Percentiles rank a stretch among this genome's conserved stretches.
phyloP scores from a whole-genome alignment of 2,329 filamentous ascomycete species.

The Colletotrichum spinosum region DNA sequence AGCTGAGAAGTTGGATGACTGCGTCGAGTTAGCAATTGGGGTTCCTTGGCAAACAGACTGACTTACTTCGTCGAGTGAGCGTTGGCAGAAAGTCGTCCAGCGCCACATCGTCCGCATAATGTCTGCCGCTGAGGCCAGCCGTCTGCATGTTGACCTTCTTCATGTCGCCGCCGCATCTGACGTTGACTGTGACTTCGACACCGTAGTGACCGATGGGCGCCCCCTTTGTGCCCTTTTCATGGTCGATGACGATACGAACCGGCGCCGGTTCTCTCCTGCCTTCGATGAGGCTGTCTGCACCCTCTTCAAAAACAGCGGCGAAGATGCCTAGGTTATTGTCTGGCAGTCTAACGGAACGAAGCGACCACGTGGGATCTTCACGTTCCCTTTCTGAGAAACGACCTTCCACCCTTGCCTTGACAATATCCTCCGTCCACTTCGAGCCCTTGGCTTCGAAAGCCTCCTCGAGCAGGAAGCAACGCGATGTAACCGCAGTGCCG shows the following conservation, averaged over 20 bases:
- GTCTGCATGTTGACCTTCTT: constrained; percentile 63
- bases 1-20: constrained; percentile 80
- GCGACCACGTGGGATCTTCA: constrained; percentile 83
- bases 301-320: constrained; percentile 79
- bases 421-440: constrained; percentile 85
- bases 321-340: constrained; percentile 70
- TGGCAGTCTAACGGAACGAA: constrained; percentile 75
- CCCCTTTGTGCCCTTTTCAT: constrained; percentile 73
- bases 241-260: constrained; percentile 79
- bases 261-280: constrained; percentile 75
- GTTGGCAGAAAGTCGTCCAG: constrained; percentile 79
- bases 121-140: constrained; percentile 74
- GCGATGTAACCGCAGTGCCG: constrained; percentile 66
- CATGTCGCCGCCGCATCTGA: constrained; percentile 67
- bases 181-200: constrained; percentile 77
- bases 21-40: constrained; percentile 47
- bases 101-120: constrained; percentile 80
- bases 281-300: constrained; percentile 69
- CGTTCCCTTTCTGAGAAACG: constrained; percentile 87
- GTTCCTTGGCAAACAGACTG: neutral
- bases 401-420: constrained; percentile 86
- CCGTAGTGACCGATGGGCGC: constrained; percentile 75
- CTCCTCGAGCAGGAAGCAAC: constrained; percentile 79
- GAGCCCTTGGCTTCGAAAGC: constrained; percentile 81
- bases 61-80: constrained; percentile 78